Base-by-base conservation (phyloP, 768 basidiomycete species). In the Mycena haematopus region DNA sequence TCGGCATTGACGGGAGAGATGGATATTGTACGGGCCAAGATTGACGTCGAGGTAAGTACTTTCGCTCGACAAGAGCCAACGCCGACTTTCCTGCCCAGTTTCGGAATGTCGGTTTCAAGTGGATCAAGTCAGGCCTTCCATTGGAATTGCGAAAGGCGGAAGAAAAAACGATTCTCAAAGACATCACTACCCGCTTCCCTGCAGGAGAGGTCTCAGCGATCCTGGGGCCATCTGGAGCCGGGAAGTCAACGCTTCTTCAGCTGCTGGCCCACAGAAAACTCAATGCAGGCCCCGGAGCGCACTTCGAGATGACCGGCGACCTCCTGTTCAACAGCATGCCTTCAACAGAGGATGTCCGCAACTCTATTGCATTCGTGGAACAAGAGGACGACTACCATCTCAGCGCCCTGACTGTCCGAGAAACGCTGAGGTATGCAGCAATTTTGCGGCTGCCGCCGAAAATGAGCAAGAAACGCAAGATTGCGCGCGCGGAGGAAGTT, bases 401-500 rank as follows among this genome's bases (percentile, higher is more conserved):
- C 19, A 64, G 62, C n/a, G 66, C 66, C n/a, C 51, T 67, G 50
- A 67, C 66, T 29, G 66, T 67, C 1, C 58, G 66, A 1, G 66
- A 67, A 42, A 67, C 66, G 59, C 50, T 67, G 4, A 54, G 58
- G 17, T 67, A 67, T 27, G 65, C 62, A 6, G 58, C 59, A 29
- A 67, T 63, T 29, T 44, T 66, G 47, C 52, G 61, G 38, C 42
- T 67, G 27, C 66, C 66, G 4, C 54, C 66, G 6, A 67, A 67
- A 42, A 67, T 67, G 66, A 61, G 62, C 59, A 67, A 67, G 38
- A 71, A 73, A 53, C 72, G 68, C 40, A 80, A 78, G 67, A 65
- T 77, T 1, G 77, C 77, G 0, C 69, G 81, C 1, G 82, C 80
- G 2, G 82, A 83, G 60, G 80, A 81, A 52, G 79, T 82, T 1